Evolutionary conservation across 257 asterid species (phyloP), one percentile per base, ranked within the genome.

Genomic region (Fraxinus excelsior): DNA sequence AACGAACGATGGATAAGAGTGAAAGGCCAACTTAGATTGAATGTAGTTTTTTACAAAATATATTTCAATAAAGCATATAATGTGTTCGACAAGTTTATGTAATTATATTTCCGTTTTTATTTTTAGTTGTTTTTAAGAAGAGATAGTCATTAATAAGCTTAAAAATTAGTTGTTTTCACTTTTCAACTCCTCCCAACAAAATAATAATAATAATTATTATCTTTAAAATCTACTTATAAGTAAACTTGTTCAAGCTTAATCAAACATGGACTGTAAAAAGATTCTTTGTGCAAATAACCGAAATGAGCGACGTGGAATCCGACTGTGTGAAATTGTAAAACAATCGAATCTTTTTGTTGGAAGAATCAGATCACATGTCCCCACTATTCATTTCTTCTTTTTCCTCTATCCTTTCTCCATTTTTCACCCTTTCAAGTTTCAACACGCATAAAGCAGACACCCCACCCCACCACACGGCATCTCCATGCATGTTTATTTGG

Each of bases 251-350:
- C 1, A 58, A 19, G 66, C 66, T 7, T n/a, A 58, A 58, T 23
- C 66, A 58, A 58, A 58, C 66, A 7, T n/a, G 66, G 66, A 58
- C 66, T 21, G 3, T 7, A 10, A 58, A 21, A 58, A 62, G 68
- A 62, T 62, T 62, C 68, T 25, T 62, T 62, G 12, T 62, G 68
- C 35, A 62, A 58, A 62, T 10, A 62, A 8, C 68, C 68, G 68
- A 62, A 62, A 62, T 80, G 80, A 37, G 84, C 84, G 87, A 83
- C 87, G 80, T 73, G 82, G 87, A 77, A 74, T 68, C 78, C 75
- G 82, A 72, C 74, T 62, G 34, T 23, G 67, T 1, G 68, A 62
- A 62, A 62, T 11, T 62, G 34, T 62, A 76, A 71, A 74, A 32
- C 32, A 32, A 65, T 58, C 64, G 80, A 83, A 80, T 80, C 84